Evolutionary conservation across 192 early-diverging fungal species (phyloP).

Genomic region (Coemansia sp.): DNA sequence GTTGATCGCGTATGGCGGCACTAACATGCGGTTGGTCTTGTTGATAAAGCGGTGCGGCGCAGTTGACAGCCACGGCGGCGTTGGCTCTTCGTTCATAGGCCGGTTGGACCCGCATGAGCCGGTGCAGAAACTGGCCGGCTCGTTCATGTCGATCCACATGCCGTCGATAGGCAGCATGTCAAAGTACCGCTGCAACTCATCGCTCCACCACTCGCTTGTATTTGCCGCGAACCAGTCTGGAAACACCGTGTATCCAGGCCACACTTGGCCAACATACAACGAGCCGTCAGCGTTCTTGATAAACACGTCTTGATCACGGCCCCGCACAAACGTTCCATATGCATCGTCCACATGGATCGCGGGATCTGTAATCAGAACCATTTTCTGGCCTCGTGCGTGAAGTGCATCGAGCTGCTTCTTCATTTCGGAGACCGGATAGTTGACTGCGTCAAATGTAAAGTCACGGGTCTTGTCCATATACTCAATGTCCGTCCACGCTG

Average conservation of each 20-base stretch:
- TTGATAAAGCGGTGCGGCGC: conserved; percentile 28
- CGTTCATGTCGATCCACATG: conserved; percentile 77
- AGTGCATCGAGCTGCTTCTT: conserved; percentile 49
- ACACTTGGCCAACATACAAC: conserved; percentile 59
- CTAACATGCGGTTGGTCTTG: conserved; percentile 34
- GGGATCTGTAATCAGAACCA: conserved; percentile 67
- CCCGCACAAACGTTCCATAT: conserved; percentile 57
- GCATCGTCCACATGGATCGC: conserved; percentile 56
- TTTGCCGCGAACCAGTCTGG: conserved; percentile 66
- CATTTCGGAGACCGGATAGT: conserved; percentile 58
- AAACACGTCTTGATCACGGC: conserved; percentile 56
- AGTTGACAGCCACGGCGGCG: background rate
- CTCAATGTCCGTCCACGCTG: conserved; percentile 69
- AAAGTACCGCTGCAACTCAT: conserved; percentile 45
- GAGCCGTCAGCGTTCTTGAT: conserved; percentile 60
- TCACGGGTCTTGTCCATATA: conserved; percentile 66
- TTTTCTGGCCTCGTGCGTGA: conserved; percentile 54
- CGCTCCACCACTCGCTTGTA: conserved; percentile 52
- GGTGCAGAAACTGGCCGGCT: conserved; percentile 64
- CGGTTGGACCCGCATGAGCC: conserved; percentile 55
- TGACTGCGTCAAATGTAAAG: conserved; percentile 60
- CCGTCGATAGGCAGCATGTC: conserved; percentile 52
- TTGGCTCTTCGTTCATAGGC: conserved; percentile 14
- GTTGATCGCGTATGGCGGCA: conserved; percentile 58
- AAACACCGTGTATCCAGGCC: conserved; percentile 66